phyloP scores from a whole-genome alignment of 768 basidiomycete species.

The Fibroporia radiculosa region DNA sequence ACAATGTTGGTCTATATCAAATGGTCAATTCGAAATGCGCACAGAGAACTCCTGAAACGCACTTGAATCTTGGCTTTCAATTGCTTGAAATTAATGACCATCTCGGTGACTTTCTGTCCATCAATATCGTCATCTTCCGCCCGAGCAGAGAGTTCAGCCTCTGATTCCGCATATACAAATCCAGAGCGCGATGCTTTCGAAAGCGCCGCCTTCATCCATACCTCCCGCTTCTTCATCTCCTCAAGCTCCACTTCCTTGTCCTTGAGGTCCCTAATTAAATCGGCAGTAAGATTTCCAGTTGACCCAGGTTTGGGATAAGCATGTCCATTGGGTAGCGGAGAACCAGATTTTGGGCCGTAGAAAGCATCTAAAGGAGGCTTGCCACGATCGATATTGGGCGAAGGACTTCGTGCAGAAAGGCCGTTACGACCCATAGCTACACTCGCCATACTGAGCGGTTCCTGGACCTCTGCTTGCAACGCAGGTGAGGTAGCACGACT shows the following conservation, averaged over 20 bases:
- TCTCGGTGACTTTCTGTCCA: slow-evolving; percentile 51
- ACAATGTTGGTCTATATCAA: slow-evolving; percentile 55
- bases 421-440: slow-evolving; percentile 48
- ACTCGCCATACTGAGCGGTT: slow-evolving; percentile 45
- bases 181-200: slow-evolving; percentile 70
- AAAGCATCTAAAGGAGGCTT: slow-evolving; percentile 57
- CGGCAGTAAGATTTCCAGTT: slow-evolving; percentile 63
- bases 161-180: slow-evolving; percentile 52
- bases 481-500: slow-evolving; percentile 57
- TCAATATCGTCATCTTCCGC: slow-evolving; percentile 34
- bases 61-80: slow-evolving; percentile 86
- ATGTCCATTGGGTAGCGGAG: slow-evolving; percentile 43
- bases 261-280: slow-evolving; percentile 73
- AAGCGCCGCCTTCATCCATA: slow-evolving; percentile 82
- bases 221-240: slow-evolving; percentile 63
- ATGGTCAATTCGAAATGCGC: neutral
- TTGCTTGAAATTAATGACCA: slow-evolving; percentile 79
- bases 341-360: slow-evolving; percentile 34
- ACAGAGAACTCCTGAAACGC: too few relatives aligned
- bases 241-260: slow-evolving; percentile 79
- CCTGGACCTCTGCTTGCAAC: slow-evolving; percentile 12
- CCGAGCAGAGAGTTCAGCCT: slow-evolving; percentile 35
- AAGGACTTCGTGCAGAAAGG: slow-evolving; percentile 44
- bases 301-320: slow-evolving; percentile 41
- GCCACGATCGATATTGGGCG: slow-evolving; percentile 46